Evolutionary conservation across 2,329 filamentous ascomycete species (phyloP).

Genomic region (Cryphonectria naterciae): DNA sequence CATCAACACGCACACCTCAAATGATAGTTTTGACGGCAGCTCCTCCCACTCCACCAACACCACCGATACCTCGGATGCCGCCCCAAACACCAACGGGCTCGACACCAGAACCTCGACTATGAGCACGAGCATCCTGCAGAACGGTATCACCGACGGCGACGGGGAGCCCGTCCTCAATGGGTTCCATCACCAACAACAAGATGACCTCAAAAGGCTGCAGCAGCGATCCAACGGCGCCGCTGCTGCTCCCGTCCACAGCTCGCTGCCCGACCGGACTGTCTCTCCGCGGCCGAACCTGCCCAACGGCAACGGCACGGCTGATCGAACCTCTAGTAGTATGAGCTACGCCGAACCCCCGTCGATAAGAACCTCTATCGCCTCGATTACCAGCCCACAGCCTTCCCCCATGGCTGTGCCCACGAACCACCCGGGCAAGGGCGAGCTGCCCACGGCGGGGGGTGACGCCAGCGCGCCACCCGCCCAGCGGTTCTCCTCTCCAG

Average conservation of each 20-base stretch:
- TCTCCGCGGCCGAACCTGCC: conserved; percentile 26
- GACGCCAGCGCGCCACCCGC: conserved; percentile 37
- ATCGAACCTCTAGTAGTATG: conserved; percentile 35
- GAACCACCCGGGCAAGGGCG: conserved; percentile 36
- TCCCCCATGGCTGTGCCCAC: conserved; percentile 39
- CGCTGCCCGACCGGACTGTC: conserved; percentile 37
- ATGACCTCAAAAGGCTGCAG: conserved; percentile 32
- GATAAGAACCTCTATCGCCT: conserved; percentile 40
- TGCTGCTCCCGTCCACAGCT: conserved; percentile 25
- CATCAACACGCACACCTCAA: conserved; percentile 49
- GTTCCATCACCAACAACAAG: conserved; percentile 39
- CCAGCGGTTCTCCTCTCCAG: conserved; percentile 69
- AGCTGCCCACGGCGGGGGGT: conserved; percentile 29
- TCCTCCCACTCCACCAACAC: conserved; percentile 56
- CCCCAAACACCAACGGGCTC: conserved; percentile 49
- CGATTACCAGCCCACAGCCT: conserved; percentile 38
- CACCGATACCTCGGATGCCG: conserved; percentile 54
- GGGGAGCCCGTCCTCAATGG: conserved; percentile 33
- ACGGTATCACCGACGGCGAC: conserved; percentile 51
- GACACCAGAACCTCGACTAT: conserved; percentile 40
- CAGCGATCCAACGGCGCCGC: conserved; percentile 33
- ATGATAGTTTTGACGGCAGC: conserved; percentile 59
- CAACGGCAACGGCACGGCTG: conserved; percentile 32
- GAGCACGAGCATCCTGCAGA: conserved; percentile 61
- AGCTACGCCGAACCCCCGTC: conserved; percentile 38